Conservation (phyloP, 179 eudicot genomes). For the Spinacia oleracea region DNA sequence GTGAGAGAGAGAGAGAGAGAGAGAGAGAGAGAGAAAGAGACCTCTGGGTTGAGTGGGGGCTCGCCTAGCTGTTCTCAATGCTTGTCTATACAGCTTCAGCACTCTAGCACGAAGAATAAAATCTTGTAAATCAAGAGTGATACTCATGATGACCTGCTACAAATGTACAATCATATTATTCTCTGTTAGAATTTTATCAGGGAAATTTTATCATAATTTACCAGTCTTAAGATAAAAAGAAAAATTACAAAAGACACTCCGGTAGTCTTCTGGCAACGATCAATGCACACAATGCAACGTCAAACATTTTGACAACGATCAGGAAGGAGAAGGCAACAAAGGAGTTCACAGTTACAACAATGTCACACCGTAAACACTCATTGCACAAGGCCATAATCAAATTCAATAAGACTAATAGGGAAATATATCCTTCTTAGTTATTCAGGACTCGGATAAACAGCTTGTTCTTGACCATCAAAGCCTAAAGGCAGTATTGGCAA, state of each 20-base stretch:
- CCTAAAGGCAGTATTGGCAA: not conserved
- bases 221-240: not conserved
- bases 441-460: not conserved
- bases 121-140: slow-evolving; percentile 61
- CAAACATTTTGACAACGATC: not conserved
- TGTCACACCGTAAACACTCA: not conserved
- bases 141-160: slow-evolving; percentile 45
- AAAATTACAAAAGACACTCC: not conserved
- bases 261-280: not conserved
- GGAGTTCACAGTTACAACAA: slow-evolving; percentile 6
- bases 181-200: slow-evolving; percentile 3
- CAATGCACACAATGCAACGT: too few species aligned
- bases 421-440: not conserved
- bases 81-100: slow-evolving; percentile 81
- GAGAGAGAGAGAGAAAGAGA: slow-evolving; percentile 23
- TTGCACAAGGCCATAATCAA: not conserved
- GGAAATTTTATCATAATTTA: not conserved
- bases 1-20: too few species aligned
- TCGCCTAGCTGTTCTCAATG: slow-evolving; percentile 68
- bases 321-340: not conserved
- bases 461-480: not conserved
- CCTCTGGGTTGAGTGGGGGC: slow-evolving; percentile 74
- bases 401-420: not conserved
- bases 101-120: slow-evolving; percentile 82
- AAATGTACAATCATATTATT: slow-evolving; percentile 10